These are phyloP conservation scores for Dryas octopetala DNA, from an alignment of 306 rosid genomes.

Conservation along the genomic window DNA sequence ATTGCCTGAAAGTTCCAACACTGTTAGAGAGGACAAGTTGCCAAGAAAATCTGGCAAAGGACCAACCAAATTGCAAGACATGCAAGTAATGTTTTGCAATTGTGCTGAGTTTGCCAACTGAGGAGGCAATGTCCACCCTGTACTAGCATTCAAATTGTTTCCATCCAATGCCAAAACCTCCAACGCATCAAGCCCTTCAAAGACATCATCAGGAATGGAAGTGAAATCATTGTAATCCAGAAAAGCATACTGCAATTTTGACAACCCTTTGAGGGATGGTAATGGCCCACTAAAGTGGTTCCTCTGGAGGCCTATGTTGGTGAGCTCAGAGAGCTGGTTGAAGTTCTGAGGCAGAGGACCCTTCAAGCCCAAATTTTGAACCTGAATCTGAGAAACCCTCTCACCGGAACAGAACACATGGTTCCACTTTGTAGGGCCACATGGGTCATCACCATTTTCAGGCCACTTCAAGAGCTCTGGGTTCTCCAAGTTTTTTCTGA, in stretches of 20 bases:
- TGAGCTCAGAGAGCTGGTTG: constrained; percentile 63
- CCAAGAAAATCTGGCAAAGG: constrained; percentile 73
- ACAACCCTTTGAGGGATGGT: constrained; percentile 63
- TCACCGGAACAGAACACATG: constrained; percentile 53
- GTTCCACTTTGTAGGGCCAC: constrained; percentile 58
- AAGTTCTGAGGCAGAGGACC: constrained; percentile 73
- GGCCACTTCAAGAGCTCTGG: constrained; percentile 85
- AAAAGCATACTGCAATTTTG: constrained; percentile 42
- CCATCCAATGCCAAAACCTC: constrained; percentile 75
- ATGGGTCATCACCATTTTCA: constrained; percentile 58
- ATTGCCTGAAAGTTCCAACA: constrained; percentile 61
- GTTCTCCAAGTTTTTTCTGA: constrained; percentile 55
- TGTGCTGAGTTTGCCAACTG: constrained; percentile 45
- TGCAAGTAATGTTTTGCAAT: constrained; percentile 64
- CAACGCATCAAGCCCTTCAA: constrained; percentile 53
- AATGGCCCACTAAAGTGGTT: constrained; percentile 62
- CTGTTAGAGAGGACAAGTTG: constrained; percentile 52
- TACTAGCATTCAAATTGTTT: constrained; percentile 48
- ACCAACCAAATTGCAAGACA: constrained; percentile 68
- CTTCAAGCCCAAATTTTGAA: constrained; percentile 50
- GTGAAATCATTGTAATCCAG: constrained; percentile 70
- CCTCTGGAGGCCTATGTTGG: constrained; percentile 73
- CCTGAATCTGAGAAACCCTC: constrained; percentile 77
- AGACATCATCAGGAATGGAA: constrained; percentile 74
- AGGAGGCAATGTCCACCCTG: constrained; percentile 72